Percentiles rank a stretch among this genome's conserved stretches.
phyloP scores from a whole-genome alignment of 2,329 filamentous ascomycete genomes.

The Xylariaceae sp. region DNA sequence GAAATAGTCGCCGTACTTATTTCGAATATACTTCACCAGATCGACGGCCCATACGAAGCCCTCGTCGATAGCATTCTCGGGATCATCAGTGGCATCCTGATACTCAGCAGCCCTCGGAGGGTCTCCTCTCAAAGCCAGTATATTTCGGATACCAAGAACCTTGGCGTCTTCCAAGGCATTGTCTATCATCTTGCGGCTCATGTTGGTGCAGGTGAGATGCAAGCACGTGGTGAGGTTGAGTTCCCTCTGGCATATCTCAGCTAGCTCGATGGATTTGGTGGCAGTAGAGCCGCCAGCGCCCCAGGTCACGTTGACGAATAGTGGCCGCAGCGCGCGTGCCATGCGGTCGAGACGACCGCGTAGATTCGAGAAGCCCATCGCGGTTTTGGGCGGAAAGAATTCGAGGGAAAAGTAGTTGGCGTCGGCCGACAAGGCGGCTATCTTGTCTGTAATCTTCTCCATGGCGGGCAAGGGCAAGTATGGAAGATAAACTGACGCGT shows the following conservation, averaged over 20 bases:
- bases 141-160: constrained; percentile 84
- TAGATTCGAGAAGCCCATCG: constrained; percentile 91
- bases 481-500: neutral
- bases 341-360: constrained; percentile 91
- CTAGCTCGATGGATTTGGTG: constrained; percentile 84
- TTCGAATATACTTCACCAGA: constrained; percentile 81
- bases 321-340: constrained; percentile 80
- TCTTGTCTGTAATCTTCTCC: constrained; percentile 93
- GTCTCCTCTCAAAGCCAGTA: constrained; percentile 85
- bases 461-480: constrained; percentile 41
- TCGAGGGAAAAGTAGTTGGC: constrained; percentile 91
- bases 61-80: constrained; percentile 58
- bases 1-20: constrained; percentile 87
- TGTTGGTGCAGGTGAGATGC: constrained; percentile 96
- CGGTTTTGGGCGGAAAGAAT: constrained; percentile 98
- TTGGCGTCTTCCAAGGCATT: constrained; percentile 87
- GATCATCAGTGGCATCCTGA: constrained; percentile 53
- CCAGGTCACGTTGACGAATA: constrained; percentile 98
- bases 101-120: constrained; percentile 89
- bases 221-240: constrained; percentile 89
- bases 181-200: constrained; percentile 81
- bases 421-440: constrained; percentile 77
- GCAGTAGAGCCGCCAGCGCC: constrained; percentile 91
- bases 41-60: constrained; percentile 88
- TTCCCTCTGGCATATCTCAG: constrained; percentile 90